Evolutionary conservation across 1,284 basidiomycete genomes (phyloP), one percentile per base, ranked within the genome.

Genomic region (Pascua guehoae): DNA sequence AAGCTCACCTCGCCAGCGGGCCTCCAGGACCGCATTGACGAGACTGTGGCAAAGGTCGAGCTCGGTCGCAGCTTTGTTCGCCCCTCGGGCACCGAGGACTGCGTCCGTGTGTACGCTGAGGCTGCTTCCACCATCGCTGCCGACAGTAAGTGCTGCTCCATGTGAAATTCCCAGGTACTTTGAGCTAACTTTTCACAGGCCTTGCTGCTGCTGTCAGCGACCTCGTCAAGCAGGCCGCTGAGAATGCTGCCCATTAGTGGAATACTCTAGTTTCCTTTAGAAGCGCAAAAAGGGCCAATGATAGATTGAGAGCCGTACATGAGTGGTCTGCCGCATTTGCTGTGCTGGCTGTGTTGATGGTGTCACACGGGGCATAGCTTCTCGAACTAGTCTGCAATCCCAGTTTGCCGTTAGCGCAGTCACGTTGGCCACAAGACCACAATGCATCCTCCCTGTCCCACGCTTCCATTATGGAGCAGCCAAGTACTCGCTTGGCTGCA

Each of bases 71-170:
- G 88, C 32, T 99, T 99, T 74, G 95, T 98, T 12, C 79, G 96
- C 58, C 96, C 96, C 1, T 96, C 92, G 76, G 96, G 96, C 12
- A 99, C 96, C 16, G 96, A 99, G 75, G 94, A 98, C 72, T 95
- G 96, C 46, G 96, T 99, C 12, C 84, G 96, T 61, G 94, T 99
- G 9, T 99, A 98, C 72, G 96, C 95, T 1, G 96, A 99, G 77
- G 93, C 95, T 2, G 82, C 81, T 42, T 81, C 85, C 44, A 83
- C 83, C 54, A 78, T 83, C 14, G 86, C 89, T 63, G 88, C 89
- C 15, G 91, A 95, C 71, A 88, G 92, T 93, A 63, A 32, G 24
- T 32, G 24, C 24, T 32, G 24, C 24, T 3, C 24, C 24, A 32
- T 32, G 24, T 73, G 86, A 45, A 32, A 38, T 17, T n/a, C 38